Conservation (phyloP, 2,329 filamentous ascomycete species). For the Diplodia mutila region DNA sequence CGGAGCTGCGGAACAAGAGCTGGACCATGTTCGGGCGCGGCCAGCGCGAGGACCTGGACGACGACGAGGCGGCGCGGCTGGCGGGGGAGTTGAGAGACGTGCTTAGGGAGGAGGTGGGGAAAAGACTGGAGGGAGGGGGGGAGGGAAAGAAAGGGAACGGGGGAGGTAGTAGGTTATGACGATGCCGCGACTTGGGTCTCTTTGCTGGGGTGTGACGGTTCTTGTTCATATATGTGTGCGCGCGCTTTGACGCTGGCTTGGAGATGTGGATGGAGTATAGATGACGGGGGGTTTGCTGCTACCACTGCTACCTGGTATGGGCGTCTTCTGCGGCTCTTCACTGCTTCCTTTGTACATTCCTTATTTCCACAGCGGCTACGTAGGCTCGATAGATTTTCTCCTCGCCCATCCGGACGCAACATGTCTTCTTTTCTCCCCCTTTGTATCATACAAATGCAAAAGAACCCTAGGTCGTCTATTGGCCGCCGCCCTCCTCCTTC, state of each 20-base stretch:
- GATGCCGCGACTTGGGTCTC: too few relatives aligned
- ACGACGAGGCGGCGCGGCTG: constrained; percentile 68
- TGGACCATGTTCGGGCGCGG: constrained; percentile 86
- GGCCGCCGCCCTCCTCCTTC: constrained; percentile 4
- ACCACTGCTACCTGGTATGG: too few relatives aligned
- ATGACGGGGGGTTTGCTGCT: too few relatives aligned
- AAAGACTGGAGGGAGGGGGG: constrained; percentile 26
- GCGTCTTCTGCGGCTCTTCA: background rate
- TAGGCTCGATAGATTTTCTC: background rate
- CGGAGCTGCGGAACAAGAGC: constrained; percentile 61
- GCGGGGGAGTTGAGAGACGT: constrained; percentile 55
- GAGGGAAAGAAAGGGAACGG: too few relatives aligned
- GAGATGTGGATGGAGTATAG: background rate
- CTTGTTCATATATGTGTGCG: background rate
- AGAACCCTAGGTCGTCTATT: background rate
- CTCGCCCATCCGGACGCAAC: background rate
- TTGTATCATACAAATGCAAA: background rate
- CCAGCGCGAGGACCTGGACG: constrained; percentile 72
- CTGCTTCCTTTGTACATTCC: background rate
- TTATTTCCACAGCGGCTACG: background rate
- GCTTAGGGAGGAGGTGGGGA: constrained; percentile 44
- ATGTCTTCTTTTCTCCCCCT: background rate
- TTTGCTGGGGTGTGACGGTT: too few relatives aligned
- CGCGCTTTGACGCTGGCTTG: too few relatives aligned
- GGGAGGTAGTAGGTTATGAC: constrained; percentile 2